Conservation (phyloP, 2,329 filamentous ascomycete genomes). For the Stachybotrys chlorohalonatus region DNA sequence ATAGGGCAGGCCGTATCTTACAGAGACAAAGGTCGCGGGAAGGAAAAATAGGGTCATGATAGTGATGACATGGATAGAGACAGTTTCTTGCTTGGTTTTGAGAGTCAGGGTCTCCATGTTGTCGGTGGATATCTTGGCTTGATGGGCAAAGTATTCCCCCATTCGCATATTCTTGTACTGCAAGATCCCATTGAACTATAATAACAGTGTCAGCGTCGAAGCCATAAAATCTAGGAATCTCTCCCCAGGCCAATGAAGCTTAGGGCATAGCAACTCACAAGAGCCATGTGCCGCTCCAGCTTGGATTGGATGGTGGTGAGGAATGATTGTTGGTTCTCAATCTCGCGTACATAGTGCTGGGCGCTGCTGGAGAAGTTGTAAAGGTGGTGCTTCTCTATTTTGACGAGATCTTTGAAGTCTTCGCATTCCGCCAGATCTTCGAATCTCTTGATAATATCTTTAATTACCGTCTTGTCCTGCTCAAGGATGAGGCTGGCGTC, state of each 20-base stretch:
- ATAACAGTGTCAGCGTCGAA: no score
- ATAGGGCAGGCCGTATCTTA: conserved; percentile 8
- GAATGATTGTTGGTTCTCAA: background rate
- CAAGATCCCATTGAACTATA: conserved; percentile 12
- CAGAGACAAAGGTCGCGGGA: conserved; percentile 18
- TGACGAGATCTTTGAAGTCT: background rate
- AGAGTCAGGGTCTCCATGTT: conserved; percentile 43
- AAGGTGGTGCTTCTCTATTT: background rate
- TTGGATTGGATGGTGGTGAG: background rate
- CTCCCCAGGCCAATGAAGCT: background rate
- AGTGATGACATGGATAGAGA: conserved; percentile 22
- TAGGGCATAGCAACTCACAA: background rate
- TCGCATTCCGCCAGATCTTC: background rate
- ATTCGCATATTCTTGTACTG: conserved; percentile 12
- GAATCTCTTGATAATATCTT: background rate
- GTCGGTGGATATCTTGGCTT: conserved; percentile 17
- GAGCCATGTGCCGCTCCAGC: background rate
- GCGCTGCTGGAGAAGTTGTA: background rate
- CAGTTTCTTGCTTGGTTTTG: conserved; percentile 34
- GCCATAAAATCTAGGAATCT: background rate
- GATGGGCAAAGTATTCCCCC: conserved; percentile 11
- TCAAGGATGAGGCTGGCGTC: background rate
- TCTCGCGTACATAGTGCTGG: background rate
- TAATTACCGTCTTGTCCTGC: background rate
- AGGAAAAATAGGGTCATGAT: conserved; percentile 19